These are phyloP conservation scores for Trichosporon ovoides DNA, from an alignment of 1,284 basidiomycete species.

Conservation along the genomic window DNA sequence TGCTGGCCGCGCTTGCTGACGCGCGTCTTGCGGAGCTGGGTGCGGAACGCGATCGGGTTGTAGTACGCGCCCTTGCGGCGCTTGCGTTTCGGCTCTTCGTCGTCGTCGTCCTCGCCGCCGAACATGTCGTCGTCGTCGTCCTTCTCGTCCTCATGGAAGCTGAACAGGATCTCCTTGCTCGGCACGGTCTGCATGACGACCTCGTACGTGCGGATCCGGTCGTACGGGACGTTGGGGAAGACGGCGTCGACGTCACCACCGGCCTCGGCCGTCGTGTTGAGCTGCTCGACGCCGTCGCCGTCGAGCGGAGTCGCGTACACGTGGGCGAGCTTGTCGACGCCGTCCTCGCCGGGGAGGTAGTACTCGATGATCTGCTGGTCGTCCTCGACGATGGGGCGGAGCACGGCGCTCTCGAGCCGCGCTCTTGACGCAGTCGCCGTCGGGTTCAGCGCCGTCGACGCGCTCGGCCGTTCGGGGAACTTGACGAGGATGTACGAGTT, in stretches of 20 bases:
- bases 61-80: conserved; percentile 69
- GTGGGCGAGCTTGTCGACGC: conserved; percentile 38
- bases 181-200: conserved; percentile 28
- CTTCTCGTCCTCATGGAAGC: conserved; percentile 56
- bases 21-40: conserved; percentile 76
- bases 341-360: conserved; percentile 75
- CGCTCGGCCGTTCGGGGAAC: conserved; percentile 72
- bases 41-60: conserved; percentile 79
- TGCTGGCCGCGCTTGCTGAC: conserved; percentile 22
- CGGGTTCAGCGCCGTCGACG: conserved; percentile 65
- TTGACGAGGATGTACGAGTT: conserved; percentile 83
- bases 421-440: conserved; percentile 51
- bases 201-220: conserved; percentile 44
- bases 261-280: neutral
- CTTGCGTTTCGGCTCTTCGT: conserved; percentile 26
- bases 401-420: conserved; percentile 72
- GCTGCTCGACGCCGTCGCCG: conserved; percentile 14
- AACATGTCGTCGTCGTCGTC: conserved; percentile 20
- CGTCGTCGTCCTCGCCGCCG: conserved; percentile 14
- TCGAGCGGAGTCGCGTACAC: conserved; percentile 26
- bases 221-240: conserved; percentile 32
- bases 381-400: conserved; percentile 72
- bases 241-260: neutral
- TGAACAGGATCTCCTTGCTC: conserved; percentile 69
- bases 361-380: conserved; percentile 84